Conservation (phyloP, 768 basidiomycete species). For the Leccinum sublutescens region DNA sequence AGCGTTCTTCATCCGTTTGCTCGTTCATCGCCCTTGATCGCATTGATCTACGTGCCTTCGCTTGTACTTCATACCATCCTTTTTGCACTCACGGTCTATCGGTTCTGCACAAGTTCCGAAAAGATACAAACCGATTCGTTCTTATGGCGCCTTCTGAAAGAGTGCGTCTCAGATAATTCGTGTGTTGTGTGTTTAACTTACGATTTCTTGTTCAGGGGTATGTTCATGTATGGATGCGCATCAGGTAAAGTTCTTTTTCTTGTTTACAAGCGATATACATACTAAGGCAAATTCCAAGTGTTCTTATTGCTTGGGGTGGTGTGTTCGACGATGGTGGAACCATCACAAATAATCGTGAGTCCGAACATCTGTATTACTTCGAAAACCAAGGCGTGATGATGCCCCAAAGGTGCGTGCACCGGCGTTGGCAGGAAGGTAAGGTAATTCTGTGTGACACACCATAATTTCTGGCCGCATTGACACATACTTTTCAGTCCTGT, state of each 20-base stretch:
- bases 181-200: neutral
- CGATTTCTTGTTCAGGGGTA: slow-evolving; percentile 3
- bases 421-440: slow-evolving; percentile 7
- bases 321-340: slow-evolving; percentile 8
- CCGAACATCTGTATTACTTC: neutral
- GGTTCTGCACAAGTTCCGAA: slow-evolving; percentile 13
- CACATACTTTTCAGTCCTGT: slow-evolving; percentile 1
- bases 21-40: neutral
- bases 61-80: slow-evolving; percentile 15
- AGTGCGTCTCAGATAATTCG: slow-evolving; percentile 6
- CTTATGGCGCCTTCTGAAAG: slow-evolving; percentile 19
- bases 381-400: neutral
- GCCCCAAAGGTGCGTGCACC: slow-evolving; percentile 1
- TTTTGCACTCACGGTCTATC: slow-evolving; percentile 14
- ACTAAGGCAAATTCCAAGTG: neutral
- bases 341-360: slow-evolving; percentile 8
- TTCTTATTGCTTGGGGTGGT: slow-evolving; percentile 7
- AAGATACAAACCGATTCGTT: slow-evolving; percentile 6
- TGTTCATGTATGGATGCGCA: slow-evolving; percentile 15
- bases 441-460: neutral
- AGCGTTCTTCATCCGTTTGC: neutral
- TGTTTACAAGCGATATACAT: neutral
- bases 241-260: neutral
- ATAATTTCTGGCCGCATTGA: neutral
- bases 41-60: slow-evolving; percentile 15